These are phyloP conservation scores for Protea cynaroides DNA, from an alignment of 164 flowering plant species.

Conservation along the genomic window DNA sequence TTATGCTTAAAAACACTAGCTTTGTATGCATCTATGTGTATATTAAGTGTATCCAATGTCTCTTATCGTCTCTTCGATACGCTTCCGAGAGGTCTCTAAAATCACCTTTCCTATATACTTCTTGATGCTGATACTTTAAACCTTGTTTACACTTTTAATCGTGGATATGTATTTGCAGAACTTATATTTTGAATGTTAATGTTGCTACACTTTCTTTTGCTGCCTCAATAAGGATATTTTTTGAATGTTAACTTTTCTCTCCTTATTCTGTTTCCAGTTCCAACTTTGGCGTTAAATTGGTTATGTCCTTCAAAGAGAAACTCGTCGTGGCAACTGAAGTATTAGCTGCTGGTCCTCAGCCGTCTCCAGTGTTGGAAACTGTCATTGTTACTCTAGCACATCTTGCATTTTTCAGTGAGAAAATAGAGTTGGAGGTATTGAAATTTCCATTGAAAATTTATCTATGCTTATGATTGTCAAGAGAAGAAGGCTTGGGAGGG, in stretches of 20 bases:
- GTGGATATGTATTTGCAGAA: too few relatives aligned
- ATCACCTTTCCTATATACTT: too few relatives aligned
- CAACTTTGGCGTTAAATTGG: constrained; percentile 63
- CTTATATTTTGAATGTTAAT: background rate
- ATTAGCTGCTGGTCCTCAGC: constrained; percentile 56
- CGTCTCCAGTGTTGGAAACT: constrained; percentile 68
- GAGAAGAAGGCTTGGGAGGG: too few relatives aligned
- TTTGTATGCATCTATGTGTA: too few relatives aligned
- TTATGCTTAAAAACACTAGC: too few relatives aligned
- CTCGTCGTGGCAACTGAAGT: constrained; percentile 64
- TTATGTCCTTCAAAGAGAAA: constrained; percentile 44
- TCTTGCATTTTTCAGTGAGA: constrained; percentile 72
- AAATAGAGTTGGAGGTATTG: constrained; percentile 67
- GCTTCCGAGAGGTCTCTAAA: too few relatives aligned
- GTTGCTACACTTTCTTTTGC: background rate
- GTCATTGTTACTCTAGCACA: constrained; percentile 67
- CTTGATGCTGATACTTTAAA: too few relatives aligned
- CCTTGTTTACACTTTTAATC: too few relatives aligned
- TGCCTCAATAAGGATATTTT: background rate
- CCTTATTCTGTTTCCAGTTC: constrained; percentile 35
- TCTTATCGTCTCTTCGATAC: too few relatives aligned
- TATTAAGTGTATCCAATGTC: too few relatives aligned
- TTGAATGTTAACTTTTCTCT: background rate
- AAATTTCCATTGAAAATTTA: background rate
- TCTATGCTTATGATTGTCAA: too few relatives aligned